Conservation (phyloP, 345 rosid genomes). For the Eutrema japonicum region DNA sequence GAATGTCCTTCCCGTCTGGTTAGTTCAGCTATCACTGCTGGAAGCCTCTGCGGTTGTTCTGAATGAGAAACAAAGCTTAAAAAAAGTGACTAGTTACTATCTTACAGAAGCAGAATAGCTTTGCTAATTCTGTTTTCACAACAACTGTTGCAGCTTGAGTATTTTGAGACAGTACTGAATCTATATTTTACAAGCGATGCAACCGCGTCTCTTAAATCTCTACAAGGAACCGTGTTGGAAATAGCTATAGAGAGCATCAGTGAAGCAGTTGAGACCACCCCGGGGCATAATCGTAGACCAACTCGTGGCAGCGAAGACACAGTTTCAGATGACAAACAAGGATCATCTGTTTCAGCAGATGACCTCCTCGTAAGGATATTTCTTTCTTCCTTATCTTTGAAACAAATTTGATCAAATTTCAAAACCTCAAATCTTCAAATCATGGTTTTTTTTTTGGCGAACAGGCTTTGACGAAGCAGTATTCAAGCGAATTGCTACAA, state of each 20-base stretch:
- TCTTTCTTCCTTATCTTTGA: neutral
- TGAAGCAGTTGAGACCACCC: slow-evolving; percentile 71
- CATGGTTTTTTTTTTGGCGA: neutral
- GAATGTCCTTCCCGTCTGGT: too few species aligned
- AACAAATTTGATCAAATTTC: neutral
- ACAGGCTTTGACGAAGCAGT: slow-evolving; percentile 90
- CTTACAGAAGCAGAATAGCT: neutral
- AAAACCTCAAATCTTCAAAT: neutral
- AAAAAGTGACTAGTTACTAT: neutral
- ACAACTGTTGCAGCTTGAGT: slow-evolving; percentile 81
- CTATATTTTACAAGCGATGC: slow-evolving; percentile 84
- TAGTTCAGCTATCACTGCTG: too few species aligned
- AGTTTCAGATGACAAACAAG: slow-evolving; percentile 78
- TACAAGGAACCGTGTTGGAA: slow-evolving; percentile 86
- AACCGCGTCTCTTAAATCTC: slow-evolving; percentile 72
- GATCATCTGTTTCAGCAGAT: slow-evolving; percentile 80
- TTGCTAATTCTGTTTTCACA: slow-evolving; percentile 14
- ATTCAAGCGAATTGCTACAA: slow-evolving; percentile 76
- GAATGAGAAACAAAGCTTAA: neutral
- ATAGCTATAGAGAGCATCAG: slow-evolving; percentile 78
- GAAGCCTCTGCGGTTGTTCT: too few species aligned
- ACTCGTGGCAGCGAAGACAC: slow-evolving; percentile 98
- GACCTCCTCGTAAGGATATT: slow-evolving; percentile 76
- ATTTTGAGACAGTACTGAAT: slow-evolving; percentile 81
- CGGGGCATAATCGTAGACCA: slow-evolving; percentile 69